Base-by-base conservation (phyloP, 2,329 filamentous ascomycete genomes). In the Dichotomopilus funicola region DNA sequence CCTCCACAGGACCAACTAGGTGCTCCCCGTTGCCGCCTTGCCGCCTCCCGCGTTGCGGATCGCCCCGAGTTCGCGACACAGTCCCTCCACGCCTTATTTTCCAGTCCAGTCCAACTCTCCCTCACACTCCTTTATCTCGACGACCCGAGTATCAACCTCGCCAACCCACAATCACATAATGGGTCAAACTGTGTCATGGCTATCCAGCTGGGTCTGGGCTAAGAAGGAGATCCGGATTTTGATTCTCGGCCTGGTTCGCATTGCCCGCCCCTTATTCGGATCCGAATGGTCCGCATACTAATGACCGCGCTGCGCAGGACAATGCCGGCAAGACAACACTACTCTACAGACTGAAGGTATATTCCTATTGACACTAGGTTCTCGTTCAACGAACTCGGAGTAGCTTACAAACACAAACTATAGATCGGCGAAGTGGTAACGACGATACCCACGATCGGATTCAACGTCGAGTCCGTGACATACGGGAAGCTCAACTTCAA, bases 401-500 rank as follows among this genome's bases (percentile, higher is more conserved):
- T 27, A 27, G 19, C 19, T 41, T 48, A 38, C 55, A 58, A 13
- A 60, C 53, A 19, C 33, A 27, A 34, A 35, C 31, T 57, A 59
- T 70, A 96, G 90, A 95, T 99, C 69, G 94, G 94, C 70, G 94
- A 99, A 72, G 94, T 99, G 45, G 94, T 99, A 63, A 97, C 94
- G 59, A 99, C 94, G 66, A 97, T 97, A 79, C 94, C 94, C 19
- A 99, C 94, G 53, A 97, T 99, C 72, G 94, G 94, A 59, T 99
- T 99, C 80, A 99, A 99, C 72, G 94, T 99, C 66, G 94, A 99
- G 75, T 96, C 91, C 27, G 94, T 99, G 62, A 94, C 91, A 65
- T 99, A 99, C 79, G 92, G 92, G 73, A 97, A 96, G 71, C 81
- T 99, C 60, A 96, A 96, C 73, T 95, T 99, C 72, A 97, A 97